Evolutionary conservation across 352 stramenopile species (phyloP).

Genomic region (Pythium dissotocum): DNA sequence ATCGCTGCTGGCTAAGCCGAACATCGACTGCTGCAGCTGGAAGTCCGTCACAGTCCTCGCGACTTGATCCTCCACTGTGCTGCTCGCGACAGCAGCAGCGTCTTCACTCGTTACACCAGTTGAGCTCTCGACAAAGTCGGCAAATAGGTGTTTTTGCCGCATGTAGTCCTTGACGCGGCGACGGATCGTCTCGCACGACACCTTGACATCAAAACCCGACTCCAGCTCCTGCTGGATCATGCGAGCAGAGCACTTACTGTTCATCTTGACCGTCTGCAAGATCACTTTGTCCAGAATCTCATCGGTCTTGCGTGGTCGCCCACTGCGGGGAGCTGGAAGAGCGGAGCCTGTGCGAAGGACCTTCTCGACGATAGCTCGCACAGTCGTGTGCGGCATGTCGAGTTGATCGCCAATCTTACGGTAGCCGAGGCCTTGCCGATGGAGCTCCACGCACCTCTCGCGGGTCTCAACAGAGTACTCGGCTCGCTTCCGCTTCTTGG

Average conservation of each 20-base stretch:
- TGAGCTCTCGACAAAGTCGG: conserved; percentile 7
- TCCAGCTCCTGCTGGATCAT: conserved; percentile 61
- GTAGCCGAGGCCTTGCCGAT: conserved; percentile 54
- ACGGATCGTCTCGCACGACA: conserved; percentile 74
- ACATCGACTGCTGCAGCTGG: background rate
- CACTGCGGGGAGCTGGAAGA: conserved; percentile 49
- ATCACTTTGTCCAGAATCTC: conserved; percentile 68
- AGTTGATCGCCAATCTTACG: conserved; percentile 60
- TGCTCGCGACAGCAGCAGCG: background rate
- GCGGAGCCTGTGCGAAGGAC: conserved; percentile 53
- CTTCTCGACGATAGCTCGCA: conserved; percentile 73
- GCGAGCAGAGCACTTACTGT: conserved; percentile 58
- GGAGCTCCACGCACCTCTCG: conserved; percentile 57
- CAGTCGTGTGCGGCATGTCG: conserved; percentile 68
- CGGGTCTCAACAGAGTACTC: conserved; percentile 62
- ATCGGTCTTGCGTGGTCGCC: conserved; percentile 64
- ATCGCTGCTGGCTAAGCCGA: conserved; percentile 14
- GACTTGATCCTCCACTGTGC: background rate
- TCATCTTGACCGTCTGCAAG: conserved; percentile 52
- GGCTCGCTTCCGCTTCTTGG: conserved; percentile 38
- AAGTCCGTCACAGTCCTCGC: background rate
- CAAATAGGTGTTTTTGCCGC: conserved; percentile 32
- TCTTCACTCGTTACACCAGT: background rate
- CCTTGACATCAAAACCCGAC: conserved; percentile 44
- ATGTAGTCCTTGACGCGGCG: conserved; percentile 66